Evolutionary conservation across 768 basidiomycete genomes (phyloP), one percentile per base, ranked within the genome.

Genomic region (Boletellus ananas): DNA sequence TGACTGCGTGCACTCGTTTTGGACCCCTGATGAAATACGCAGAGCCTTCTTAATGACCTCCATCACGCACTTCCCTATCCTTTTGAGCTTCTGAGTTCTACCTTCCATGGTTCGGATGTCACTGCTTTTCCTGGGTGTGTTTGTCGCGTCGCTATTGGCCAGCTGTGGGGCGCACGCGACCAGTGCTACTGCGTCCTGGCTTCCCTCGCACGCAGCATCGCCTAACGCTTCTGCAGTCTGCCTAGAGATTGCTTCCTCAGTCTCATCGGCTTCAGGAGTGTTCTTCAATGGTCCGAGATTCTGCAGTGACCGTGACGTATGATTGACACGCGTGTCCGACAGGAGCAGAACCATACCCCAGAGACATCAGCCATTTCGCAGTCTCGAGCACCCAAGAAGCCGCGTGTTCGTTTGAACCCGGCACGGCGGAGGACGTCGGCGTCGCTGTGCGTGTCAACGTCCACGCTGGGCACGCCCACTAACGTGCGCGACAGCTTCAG

Each of bases 351-450:
- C 31, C 49, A 4, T 83, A 80, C 56, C 43, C 49, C 1, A 63
- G 62, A 16, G 80, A 77, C 52, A 70, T 78, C 14, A 43, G 56
- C 6, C 79, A 83, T 52, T 83, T 74, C 73, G 72, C 79, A 0
- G 57, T 58, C 14, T 78, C 79, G 11, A 81, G 78, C 52, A 61
- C 70, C 1, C 72, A 80, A 54, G 20, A 54, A 0, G 56, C 83
- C 0, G 64, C 69, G 6, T 86, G 83, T 60, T 74, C 75, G 14
- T 79, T 84, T 10, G 78, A 83, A 58, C 82, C 83, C 8, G 79
- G 77, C 2, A 79, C 74, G 1, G 69, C 76, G 1, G 70, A 72
- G n/a, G 83, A 86, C 51, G 66, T 84, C 29, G 72, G 70, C 1
- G 65, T 58, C 6, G 77, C 78, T 25, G 84, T 84, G 43, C 41